Evolutionary conservation across 768 basidiomycete species (phyloP).

Genomic region (Epithele typhae): DNA sequence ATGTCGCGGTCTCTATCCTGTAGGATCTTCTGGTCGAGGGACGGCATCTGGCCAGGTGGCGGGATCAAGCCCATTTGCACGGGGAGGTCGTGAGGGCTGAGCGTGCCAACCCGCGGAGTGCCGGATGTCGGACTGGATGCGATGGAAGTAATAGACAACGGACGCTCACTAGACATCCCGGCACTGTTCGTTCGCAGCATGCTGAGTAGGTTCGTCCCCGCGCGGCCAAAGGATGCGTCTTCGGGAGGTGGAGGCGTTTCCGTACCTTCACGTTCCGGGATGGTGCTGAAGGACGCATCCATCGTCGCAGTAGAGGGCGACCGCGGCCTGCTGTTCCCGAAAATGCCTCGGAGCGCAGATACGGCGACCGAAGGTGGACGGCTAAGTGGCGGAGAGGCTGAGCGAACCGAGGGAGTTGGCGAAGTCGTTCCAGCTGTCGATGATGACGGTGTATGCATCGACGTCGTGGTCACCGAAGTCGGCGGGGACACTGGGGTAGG

Average conservation of each 20-base stretch:
- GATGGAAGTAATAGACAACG: conserved; percentile 16
- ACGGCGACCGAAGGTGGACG: conserved; percentile 33
- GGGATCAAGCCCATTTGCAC: conserved; percentile 23
- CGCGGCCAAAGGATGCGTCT: conserved; percentile 57
- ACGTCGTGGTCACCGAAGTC: no score
- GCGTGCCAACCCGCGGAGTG: conserved; percentile 17
- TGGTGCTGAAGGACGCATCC: conserved; percentile 15
- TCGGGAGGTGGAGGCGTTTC: conserved; percentile 19
- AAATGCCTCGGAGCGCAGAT: conserved; percentile 57
- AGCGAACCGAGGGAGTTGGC: conserved; percentile 21
- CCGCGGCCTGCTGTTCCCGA: conserved; percentile 46
- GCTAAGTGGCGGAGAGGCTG: conserved; percentile 14
- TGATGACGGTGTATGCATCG: conserved; percentile 5
- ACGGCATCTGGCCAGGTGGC: conserved; percentile 19
- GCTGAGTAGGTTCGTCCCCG: conserved; percentile 49
- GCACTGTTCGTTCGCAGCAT: conserved; percentile 43
- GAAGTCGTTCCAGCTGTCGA: conserved; percentile 26
- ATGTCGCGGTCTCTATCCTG: conserved; percentile 31
- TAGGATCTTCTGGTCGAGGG: conserved; percentile 36
- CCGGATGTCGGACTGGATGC: conserved; percentile 17
- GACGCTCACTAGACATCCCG: conserved; percentile 14
- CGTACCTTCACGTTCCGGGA: conserved; percentile 25
- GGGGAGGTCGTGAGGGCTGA: conserved; percentile 30
- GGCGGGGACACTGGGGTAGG: no score
- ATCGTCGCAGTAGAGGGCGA: conserved; percentile 41